Evolutionary conservation across 2,329 filamentous ascomycete genomes (phyloP), one percentile per base, ranked within the genome.

Genomic region (Polychaeton citri): DNA sequence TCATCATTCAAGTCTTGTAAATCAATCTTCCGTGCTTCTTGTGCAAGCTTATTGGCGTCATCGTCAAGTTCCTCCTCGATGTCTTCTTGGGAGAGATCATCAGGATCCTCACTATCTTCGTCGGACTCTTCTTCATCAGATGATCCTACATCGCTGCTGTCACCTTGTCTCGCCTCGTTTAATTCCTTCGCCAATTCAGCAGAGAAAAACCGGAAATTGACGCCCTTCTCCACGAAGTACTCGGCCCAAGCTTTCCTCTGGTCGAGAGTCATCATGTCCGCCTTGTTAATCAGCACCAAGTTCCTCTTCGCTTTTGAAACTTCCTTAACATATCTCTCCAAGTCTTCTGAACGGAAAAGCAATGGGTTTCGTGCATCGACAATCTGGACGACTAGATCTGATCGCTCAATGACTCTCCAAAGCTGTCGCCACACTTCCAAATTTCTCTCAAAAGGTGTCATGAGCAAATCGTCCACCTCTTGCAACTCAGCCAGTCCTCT

Each of bases 371-470:
- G 72, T 6, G 92, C 90, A 64, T 98, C 90, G 36, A 98, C 90
- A 65, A 98, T 98, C 66, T 98, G 90, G 21, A 98, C 90, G 3
- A 98, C 75, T 28, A 98, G 65, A 59, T 98, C 90, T 12, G 86
- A 95, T 42, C 90, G 72, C 67, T 98, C 90, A 51, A 98, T 95
- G 39, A 98, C 90, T 63, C 90, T 76, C 90, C 90, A 98, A 49
- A 98, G 57, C 61, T 98, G 90, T 55, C 90, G 77, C 90, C 90
- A 98, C 19, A 98, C 90, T 54, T 98, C 92, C 42, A 98, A 55
- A 56, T 98, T 98, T 40, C 90, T 75, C 68, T 98, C 90, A 53
- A 98, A 98, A 0, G 90, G 90, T 1, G 90, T 98, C 84, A 98
- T 87, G 37, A 98, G 72, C 38, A 98, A 63, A 57, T 98, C 90